Evolutionary conservation across 2,329 filamentous ascomycete genomes (phyloP).

Genomic region (Alternaria triticimaculans): DNA sequence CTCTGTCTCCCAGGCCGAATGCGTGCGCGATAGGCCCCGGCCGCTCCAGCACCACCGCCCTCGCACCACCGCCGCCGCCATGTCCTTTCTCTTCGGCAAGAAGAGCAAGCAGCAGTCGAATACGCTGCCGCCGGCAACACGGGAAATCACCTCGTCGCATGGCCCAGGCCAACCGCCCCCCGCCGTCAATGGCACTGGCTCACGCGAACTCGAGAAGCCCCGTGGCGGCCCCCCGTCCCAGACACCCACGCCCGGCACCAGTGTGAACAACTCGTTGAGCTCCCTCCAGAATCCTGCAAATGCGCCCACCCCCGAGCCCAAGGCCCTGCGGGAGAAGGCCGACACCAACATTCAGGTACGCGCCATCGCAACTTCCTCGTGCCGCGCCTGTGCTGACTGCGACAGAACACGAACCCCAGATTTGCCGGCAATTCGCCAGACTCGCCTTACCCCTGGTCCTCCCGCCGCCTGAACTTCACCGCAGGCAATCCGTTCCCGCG

Average conservation of each 20-base stretch:
- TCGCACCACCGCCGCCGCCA: constrained; percentile 38
- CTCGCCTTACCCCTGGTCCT: constrained; percentile 95
- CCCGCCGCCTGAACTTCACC: constrained; percentile 84
- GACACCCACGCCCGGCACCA: constrained; percentile 77
- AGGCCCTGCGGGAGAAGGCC: constrained; percentile 63
- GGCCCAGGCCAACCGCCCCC: constrained; percentile 54
- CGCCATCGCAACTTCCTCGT: not conserved
- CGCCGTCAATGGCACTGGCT: constrained; percentile 51
- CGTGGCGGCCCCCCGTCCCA: constrained; percentile 30
- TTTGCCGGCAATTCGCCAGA: constrained; percentile 63
- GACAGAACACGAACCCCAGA: constrained; percentile 32
- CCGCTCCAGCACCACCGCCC: constrained; percentile 27
- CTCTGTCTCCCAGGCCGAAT: constrained; percentile 34
- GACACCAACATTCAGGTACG: constrained; percentile 63
- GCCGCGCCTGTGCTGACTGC: constrained; percentile 19
- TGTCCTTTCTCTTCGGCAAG: constrained; percentile 63
- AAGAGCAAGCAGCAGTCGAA: constrained; percentile 50
- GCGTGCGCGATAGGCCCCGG: constrained; percentile 38
- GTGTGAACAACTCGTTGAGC: constrained; percentile 69
- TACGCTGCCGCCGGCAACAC: constrained; percentile 60
- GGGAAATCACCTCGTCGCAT: constrained; percentile 65
- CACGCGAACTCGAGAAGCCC: constrained; percentile 51
- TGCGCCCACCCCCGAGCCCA: constrained; percentile 68
- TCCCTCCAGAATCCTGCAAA: constrained; percentile 66
- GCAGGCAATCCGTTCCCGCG: constrained; percentile 91